Evolutionary conservation across 192 early-diverging fungal species (phyloP).

Genomic region (Backusella psychrophila): DNA sequence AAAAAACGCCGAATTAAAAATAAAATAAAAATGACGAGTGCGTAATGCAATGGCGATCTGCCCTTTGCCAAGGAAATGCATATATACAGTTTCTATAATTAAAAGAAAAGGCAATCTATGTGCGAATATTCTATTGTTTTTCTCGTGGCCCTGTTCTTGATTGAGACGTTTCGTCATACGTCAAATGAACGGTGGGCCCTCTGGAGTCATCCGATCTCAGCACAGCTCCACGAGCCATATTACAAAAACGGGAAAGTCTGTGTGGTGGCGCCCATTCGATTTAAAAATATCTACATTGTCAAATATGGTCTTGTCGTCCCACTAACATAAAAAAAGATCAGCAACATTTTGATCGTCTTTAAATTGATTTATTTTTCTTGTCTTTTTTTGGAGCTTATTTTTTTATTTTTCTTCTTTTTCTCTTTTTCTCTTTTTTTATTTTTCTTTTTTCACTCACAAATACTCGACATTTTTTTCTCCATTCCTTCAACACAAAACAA

Average conservation of each 20-base stretch:
- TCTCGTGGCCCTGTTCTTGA: neutral
- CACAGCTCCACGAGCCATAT: slow-evolving; percentile 4
- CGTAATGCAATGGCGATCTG: neutral
- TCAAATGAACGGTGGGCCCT: neutral
- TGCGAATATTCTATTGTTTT: slow-evolving; percentile 1
- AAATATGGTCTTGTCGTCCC: slow-evolving; percentile 1
- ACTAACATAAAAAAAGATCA: slow-evolving; percentile 1
- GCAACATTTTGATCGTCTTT: slow-evolving; percentile 10
- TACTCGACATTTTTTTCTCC: slow-evolving; percentile 9
- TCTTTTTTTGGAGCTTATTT: neutral
- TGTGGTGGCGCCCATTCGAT: slow-evolving; percentile 16
- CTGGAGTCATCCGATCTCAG: slow-evolving; percentile 6
- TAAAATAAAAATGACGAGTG: neutral
- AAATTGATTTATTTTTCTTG: slow-evolving; percentile 14
- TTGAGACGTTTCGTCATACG: neutral
- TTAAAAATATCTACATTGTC: slow-evolving; percentile 16
- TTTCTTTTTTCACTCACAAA: neutral
- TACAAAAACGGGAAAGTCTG: slow-evolving; percentile 7
- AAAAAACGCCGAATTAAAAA: neutral
- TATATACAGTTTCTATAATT: neutral
- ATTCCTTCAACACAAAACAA: slow-evolving; percentile 7
- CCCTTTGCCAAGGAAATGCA: neutral
- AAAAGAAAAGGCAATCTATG: neutral
- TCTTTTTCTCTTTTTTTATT: neutral
- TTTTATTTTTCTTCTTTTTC: slow-evolving; percentile 1